phyloP scores from a whole-genome alignment of 208 protist genomes.

The Trypanosoma rangeli region DNA sequence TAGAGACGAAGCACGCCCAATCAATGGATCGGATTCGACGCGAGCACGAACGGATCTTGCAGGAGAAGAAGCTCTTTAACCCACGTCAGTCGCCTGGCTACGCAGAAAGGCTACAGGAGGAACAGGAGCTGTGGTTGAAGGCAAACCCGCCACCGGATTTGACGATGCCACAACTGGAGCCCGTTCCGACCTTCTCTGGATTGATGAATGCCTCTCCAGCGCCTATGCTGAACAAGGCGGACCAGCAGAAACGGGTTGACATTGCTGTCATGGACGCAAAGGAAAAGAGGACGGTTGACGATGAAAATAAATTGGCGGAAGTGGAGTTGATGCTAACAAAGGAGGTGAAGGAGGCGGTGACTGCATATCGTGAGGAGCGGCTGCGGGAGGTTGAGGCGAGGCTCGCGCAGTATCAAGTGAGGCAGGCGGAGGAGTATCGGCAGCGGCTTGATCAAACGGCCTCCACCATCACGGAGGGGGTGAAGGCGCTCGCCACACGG shows the following conservation, averaged over 20 bases:
- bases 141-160: conserved; percentile 27
- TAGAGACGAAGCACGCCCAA: conserved; percentile 56
- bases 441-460: background rate
- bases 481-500: background rate
- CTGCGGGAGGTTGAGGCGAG: conserved; percentile 11
- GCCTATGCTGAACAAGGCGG: conserved; percentile 35
- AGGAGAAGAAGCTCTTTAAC: conserved; percentile 31
- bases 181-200: conserved; percentile 29
- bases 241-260: conserved; percentile 38
- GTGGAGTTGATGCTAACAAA: conserved; percentile 22
- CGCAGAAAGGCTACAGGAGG: conserved; percentile 28
- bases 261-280: conserved; percentile 20
- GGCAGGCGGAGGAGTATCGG: conserved; percentile 6
- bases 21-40: conserved; percentile 38
- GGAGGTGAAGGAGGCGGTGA: conserved; percentile 7
- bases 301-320: conserved; percentile 28
- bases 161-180: conserved; percentile 29
- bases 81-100: conserved; percentile 38
- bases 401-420: conserved; percentile 2
- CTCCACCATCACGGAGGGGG: background rate
- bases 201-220: conserved; percentile 30
- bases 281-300: conserved; percentile 13
- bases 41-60: conserved; percentile 38
- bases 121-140: conserved; percentile 45
- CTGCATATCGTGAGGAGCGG: conserved; percentile 14